Evolutionary conservation across 495 filamentous ascomycete genomes (phyloP).

Genomic region (Trichoderma reesei): DNA sequence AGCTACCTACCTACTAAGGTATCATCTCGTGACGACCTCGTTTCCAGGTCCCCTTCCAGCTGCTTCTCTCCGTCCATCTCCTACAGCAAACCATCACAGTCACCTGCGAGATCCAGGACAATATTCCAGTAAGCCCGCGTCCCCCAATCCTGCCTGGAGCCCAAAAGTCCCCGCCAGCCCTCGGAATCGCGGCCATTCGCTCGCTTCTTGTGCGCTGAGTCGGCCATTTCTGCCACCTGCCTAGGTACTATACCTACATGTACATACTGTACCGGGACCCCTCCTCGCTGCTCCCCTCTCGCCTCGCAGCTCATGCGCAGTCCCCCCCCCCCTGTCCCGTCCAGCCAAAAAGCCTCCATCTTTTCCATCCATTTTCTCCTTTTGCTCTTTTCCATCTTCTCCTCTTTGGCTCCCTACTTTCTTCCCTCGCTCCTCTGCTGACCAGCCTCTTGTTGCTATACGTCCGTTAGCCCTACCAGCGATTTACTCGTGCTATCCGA

Average conservation of each 20-base stretch:
- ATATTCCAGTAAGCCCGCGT: background rate
- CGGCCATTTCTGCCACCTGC: background rate
- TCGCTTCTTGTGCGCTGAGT: background rate
- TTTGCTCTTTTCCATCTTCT: background rate
- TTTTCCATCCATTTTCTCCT: background rate
- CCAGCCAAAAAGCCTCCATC: background rate
- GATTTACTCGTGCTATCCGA: too few species aligned
- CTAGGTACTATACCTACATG: too few species aligned
- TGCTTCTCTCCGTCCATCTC: background rate
- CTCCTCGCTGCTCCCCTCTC: conserved; percentile 1
- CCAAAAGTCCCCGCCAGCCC: background rate
- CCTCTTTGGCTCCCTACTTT: background rate
- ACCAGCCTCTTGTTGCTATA: background rate
- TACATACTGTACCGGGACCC: background rate
- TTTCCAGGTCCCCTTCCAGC: background rate
- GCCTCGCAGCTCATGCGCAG: background rate
- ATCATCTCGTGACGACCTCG: background rate
- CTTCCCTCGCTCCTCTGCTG: background rate
- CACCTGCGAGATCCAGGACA: background rate
- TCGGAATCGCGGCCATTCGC: background rate
- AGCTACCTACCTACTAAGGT: background rate
- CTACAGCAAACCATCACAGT: too few species aligned
- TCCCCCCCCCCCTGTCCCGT: background rate
- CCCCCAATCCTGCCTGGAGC: background rate
- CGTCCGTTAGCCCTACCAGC: background rate